These are phyloP conservation scores for Inga leiocalycina DNA, from an alignment of 306 rosid genomes.

Conservation along the genomic window DNA sequence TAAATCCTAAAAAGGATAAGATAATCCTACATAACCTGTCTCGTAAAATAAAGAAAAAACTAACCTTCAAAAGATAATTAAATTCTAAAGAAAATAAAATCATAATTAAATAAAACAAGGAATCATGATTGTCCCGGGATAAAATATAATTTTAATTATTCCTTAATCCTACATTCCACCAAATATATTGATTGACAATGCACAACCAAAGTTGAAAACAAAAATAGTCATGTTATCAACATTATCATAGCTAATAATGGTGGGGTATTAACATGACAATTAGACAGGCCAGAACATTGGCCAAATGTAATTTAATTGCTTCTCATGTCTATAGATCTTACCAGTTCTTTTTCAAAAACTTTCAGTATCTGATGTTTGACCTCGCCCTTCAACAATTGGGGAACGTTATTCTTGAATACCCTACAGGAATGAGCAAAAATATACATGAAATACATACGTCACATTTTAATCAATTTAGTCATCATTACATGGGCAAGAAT, in stretches of 20 bases:
- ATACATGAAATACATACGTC: slow-evolving; percentile 17
- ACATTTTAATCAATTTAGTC: slow-evolving; percentile 23
- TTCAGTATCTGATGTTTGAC: slow-evolving; percentile 51
- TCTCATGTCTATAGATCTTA: slow-evolving; percentile 48
- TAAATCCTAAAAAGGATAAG: not conserved
- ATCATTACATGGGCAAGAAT: slow-evolving; percentile 7
- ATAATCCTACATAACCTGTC: not conserved
- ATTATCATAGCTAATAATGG: not conserved
- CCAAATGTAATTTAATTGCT: slow-evolving; percentile 25
- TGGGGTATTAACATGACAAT: slow-evolving; percentile 6
- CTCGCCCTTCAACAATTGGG: slow-evolving; percentile 65
- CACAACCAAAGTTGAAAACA: slow-evolving; percentile 1
- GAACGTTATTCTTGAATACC: slow-evolving; percentile 82
- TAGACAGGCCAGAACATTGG: slow-evolving; percentile 14
- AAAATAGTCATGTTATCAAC: not conserved
- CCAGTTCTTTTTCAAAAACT: slow-evolving; percentile 57
- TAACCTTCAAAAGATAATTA: not conserved
- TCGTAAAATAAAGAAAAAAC: not conserved
- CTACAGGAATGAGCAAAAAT: slow-evolving; percentile 46
- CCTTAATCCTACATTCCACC: not conserved
- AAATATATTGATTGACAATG: not conserved
- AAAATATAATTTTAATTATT: not conserved
- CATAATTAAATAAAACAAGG: not conserved
- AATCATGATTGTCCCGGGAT: too few relatives aligned
- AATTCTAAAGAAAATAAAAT: too few relatives aligned